phyloP scores from a whole-genome alignment of 352 stramenopile genomes.

The Phytophthora colocasiae region DNA sequence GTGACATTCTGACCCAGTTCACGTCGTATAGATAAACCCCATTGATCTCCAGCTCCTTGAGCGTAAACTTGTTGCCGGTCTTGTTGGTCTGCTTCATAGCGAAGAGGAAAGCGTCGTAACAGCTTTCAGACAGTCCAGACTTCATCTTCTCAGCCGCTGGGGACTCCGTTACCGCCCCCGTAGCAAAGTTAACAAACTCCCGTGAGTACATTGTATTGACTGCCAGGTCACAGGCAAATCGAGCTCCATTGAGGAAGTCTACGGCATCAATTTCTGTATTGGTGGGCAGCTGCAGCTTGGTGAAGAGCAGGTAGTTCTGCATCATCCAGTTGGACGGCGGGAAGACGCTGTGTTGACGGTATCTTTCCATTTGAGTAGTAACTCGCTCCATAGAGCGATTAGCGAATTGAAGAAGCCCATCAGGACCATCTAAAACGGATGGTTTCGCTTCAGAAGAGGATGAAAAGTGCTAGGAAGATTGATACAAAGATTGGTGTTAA shows the following conservation, averaged over 20 bases:
- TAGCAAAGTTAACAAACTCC: conserved; percentile 60
- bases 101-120: conserved; percentile 61
- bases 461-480: conserved; percentile 26
- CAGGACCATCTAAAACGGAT: conserved; percentile 36
- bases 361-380: conserved; percentile 30
- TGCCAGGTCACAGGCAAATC: conserved; percentile 55
- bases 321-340: conserved; percentile 37
- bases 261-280: conserved; percentile 57
- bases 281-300: conserved; percentile 55
- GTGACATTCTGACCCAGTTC: conserved; percentile 55
- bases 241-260: conserved; percentile 59
- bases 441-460: conserved; percentile 29
- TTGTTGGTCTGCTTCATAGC: conserved; percentile 64
- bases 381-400: conserved; percentile 31
- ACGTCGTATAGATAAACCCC: conserved; percentile 53
- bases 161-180: conserved; percentile 47
- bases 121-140: conserved; percentile 42
- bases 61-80: conserved; percentile 50
- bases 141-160: conserved; percentile 47
- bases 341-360: conserved; percentile 48
- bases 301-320: conserved; percentile 51
- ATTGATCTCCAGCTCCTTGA: conserved; percentile 62
- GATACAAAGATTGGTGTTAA: neutral
- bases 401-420: conserved; percentile 41
- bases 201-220: conserved; percentile 65